Evolutionary conservation across 345 rosid species (phyloP).

Genomic region (Hypericum perforatum): DNA sequence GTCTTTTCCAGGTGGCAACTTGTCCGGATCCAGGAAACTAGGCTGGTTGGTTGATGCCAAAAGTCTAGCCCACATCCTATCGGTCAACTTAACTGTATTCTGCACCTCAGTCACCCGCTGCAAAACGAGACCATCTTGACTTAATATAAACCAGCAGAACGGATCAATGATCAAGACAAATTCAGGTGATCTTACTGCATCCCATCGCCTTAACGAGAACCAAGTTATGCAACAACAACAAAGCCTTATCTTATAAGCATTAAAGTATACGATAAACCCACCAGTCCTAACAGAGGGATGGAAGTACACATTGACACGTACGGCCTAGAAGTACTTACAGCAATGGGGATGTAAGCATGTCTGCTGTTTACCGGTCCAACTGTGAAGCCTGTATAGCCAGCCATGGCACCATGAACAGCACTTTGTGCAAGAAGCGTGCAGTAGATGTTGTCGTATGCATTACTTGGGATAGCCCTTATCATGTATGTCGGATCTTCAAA

Average conservation of each 20-base stretch:
- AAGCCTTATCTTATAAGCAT: too few relatives aligned
- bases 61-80: constrained; percentile 97
- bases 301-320: too few relatives aligned
- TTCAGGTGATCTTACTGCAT: too few relatives aligned
- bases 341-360: constrained; percentile 79
- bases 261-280: too few relatives aligned
- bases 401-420: constrained; percentile 99
- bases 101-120: constrained; percentile 72
- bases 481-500: constrained; percentile 84
- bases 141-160: too few relatives aligned
- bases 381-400: constrained; percentile 91
- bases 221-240: too few relatives aligned
- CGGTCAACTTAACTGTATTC: constrained; percentile 73
- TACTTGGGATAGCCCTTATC: constrained; percentile 91
- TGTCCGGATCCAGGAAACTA: constrained; percentile 49
- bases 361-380: constrained; percentile 90
- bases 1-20: constrained; percentile 21
- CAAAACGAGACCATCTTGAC: constrained; percentile 12
- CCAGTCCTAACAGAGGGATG: too few relatives aligned
- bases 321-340: constrained; percentile 17
- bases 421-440: constrained; percentile 97
- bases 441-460: constrained; percentile 87
- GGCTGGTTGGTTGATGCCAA: constrained; percentile 95
- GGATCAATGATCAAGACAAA: too few relatives aligned
- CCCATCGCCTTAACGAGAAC: too few relatives aligned